phyloP scores from a whole-genome alignment of 2,329 filamentous ascomycete genomes.

The Nakataea oryzae region DNA sequence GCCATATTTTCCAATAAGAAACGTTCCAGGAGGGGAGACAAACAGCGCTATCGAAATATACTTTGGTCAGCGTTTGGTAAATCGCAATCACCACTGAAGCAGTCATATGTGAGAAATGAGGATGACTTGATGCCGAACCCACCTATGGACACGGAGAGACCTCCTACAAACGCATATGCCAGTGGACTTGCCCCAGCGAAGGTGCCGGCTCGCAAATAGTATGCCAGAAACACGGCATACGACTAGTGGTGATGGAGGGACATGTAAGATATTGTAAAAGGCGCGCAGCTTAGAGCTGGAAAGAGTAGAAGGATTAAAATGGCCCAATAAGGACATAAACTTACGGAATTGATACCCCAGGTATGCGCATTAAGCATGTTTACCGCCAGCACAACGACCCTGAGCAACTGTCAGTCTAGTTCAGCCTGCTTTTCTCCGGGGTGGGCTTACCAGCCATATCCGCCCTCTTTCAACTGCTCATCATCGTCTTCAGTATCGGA shows the following conservation, averaged over 20 bases:
- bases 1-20: constrained; percentile 48
- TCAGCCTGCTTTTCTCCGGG: not conserved
- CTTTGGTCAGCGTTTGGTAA: not conserved
- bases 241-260: constrained; percentile 18
- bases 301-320: too few species aligned
- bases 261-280: not conserved
- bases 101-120: not conserved
- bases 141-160: constrained; percentile 50
- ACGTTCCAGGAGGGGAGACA: constrained; percentile 57
- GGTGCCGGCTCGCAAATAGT: constrained; percentile 44
- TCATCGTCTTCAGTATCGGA: constrained; percentile 1
- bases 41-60: constrained; percentile 40
- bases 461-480: constrained; percentile 37
- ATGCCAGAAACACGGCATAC: constrained; percentile 47
- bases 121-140: constrained; percentile 5
- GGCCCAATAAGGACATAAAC: not conserved
- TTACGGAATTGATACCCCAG: constrained; percentile 63
- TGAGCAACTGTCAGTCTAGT: constrained; percentile 8
- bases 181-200: constrained; percentile 55
- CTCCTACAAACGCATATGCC: constrained; percentile 69
- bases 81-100: not conserved
- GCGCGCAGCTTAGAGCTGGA: not conserved
- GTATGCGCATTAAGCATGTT: constrained; percentile 58
- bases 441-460: constrained; percentile 44
- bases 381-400: constrained; percentile 42